Base-by-base conservation (phyloP, 495 filamentous ascomycete genomes). In the Tetracladium setigerum region DNA sequence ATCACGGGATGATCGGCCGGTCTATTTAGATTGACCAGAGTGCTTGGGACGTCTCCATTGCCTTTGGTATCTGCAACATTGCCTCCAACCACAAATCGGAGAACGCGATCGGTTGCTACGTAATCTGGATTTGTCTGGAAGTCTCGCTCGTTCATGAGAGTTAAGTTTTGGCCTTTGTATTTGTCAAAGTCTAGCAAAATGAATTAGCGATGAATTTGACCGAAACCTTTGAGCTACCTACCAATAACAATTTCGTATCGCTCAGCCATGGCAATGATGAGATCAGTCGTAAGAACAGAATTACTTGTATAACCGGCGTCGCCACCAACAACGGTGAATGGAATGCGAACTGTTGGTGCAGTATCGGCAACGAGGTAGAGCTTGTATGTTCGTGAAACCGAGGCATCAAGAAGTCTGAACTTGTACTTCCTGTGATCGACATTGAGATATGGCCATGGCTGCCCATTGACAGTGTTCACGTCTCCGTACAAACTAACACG, bases 371-470 rank as follows among this genome's bases (percentile, higher is more conserved):
- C 62, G 32, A 80, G 60, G 41, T 62, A 69, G 10, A 79, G 65
- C 1, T 62, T 55, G 42, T 73, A 80, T n/a, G 66, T 61, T 15
- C 76, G 63, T 14, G 65, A 69, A 41, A 77, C 57, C 30, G 74
- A 53, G 0, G 71, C 67, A 53, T 78, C 64, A 13, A 77, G 55
- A 32, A 80, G 58, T 17, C 76, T 60, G 45, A 80, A 67, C 15
- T 74, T 72, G 57, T 79, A 79, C 46, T 77, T 78, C 53, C 76
- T 67, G 0, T 75, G 74, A 51, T 78, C 62, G n/a, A 80, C 77
- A 12, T 62, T 63, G 14, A 76, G 53, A 53, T 61, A 73, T 0
- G 77, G 75, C 74, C 74, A 79, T 0, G 74, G 73, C 46, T 75
- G 70, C 2, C 69, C 76, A 53, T 80, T 79, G 46, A 81, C 77